These are phyloP conservation scores for Leccinum boreale DNA, from an alignment of 768 basidiomycete genomes.

Conservation along the genomic window DNA sequence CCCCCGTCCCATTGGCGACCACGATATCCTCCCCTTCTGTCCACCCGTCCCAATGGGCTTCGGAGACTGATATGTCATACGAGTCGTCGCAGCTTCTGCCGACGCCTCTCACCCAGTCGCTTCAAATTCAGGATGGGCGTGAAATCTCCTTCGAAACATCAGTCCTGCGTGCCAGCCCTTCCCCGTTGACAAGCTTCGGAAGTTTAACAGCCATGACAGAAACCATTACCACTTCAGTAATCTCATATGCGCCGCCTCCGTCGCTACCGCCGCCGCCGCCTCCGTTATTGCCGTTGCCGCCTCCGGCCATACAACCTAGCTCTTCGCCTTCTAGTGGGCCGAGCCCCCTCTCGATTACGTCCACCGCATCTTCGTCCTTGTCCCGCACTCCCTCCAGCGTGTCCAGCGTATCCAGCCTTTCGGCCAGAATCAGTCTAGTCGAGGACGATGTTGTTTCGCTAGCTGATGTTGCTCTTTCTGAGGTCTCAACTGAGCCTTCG, in stretches of 20 bases:
- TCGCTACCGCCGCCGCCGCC: neutral
- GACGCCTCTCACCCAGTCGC: conserved; percentile 58
- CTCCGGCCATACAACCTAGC: conserved; percentile 21
- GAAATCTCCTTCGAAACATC: conserved; percentile 77
- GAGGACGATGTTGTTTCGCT: conserved; percentile 29
- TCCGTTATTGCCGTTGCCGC: neutral
- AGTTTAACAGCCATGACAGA: conserved; percentile 36
- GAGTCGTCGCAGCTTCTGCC: conserved; percentile 74
- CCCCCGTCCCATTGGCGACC: conserved; percentile 33
- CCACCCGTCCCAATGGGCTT: conserved; percentile 51
- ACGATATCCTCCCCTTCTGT: conserved; percentile 39
- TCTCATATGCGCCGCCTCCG: conserved; percentile 3
- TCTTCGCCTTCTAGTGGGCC: conserved; percentile 35
- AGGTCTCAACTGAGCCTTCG: conserved; percentile 56
- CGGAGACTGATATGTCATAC: conserved; percentile 65
- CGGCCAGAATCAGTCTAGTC: conserved; percentile 34
- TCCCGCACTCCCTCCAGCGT: conserved; percentile 38
- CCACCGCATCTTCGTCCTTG: conserved; percentile 28
- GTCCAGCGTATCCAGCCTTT: conserved; percentile 44
- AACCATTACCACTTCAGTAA: conserved; percentile 25
- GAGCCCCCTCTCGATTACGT: conserved; percentile 30
- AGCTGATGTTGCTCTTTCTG: conserved; percentile 20
- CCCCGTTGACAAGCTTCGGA: conserved; percentile 31
- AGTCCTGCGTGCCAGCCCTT: conserved; percentile 59
- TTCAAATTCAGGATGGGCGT: conserved; percentile 51